A percentile compares a stretch with the other conserved stretches of the same genome.
phyloP scores from a whole-genome alignment of 192 early-diverging fungal species.

The Funneliformis mosseae region DNA sequence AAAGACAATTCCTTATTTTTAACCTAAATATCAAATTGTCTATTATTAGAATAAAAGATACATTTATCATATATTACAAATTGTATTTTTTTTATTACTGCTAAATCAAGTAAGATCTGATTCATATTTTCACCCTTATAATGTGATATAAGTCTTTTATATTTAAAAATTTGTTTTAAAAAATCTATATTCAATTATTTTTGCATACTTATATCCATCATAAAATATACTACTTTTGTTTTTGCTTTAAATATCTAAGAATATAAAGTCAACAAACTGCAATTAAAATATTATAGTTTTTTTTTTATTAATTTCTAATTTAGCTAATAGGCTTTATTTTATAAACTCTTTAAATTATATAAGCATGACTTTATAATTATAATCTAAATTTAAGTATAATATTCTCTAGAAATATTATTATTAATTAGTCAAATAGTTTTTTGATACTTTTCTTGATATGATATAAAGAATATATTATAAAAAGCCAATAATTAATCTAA shows the following conservation, averaged over 20 bases:
- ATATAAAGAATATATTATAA: not conserved
- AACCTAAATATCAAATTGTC: not conserved
- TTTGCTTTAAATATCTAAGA: not conserved
- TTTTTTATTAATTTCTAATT: not conserved
- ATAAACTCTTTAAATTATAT: slow-evolving; percentile 9
- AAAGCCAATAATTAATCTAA: not conserved
- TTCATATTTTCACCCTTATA: slow-evolving; percentile 14
- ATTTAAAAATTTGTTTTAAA: slow-evolving; percentile 5
- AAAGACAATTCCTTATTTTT: not conserved
- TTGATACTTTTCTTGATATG: not conserved
- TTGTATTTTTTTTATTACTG: not conserved
- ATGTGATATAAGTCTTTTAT: slow-evolving; percentile 16
- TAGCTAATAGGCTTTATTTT: not conserved
- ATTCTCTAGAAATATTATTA: not conserved
- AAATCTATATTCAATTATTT: not conserved
- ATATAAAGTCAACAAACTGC: not conserved
- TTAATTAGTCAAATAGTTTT: slow-evolving; percentile 1
- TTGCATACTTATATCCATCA: not conserved
- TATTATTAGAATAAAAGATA: not conserved
- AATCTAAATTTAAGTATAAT: not conserved
- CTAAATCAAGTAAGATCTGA: not conserved
- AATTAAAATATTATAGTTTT: not conserved
- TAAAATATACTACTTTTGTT: not conserved
- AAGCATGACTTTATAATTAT: not conserved
- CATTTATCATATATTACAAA: too few relatives aligned